Base-by-base conservation (phyloP, 2,329 filamentous ascomycete species). In the Paradendryphiella salina region DNA sequence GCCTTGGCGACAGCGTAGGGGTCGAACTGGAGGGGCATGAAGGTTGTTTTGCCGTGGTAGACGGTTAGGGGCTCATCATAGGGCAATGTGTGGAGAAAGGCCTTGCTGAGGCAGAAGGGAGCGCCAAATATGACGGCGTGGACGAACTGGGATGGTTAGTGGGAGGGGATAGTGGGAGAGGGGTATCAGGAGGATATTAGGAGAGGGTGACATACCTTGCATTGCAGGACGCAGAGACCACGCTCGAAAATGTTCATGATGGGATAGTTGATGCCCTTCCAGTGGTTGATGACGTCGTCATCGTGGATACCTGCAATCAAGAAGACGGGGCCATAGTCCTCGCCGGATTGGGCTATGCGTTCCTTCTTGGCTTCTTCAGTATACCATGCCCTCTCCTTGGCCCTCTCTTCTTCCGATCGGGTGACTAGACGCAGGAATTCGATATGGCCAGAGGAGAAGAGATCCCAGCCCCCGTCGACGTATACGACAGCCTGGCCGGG, bases 161-260 rank as follows among this genome's bases (percentile, higher is more conserved):
- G 4, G 14, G n/a, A 9, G n/a, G n/a, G n/a, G n/a, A n/a, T n/a
- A n/a, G n/a, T n/a, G n/a, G n/a, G n/a, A n/a, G n/a, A n/a, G n/a
- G n/a, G n/a, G 41, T 50, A 13, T 50, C 51, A 23, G 23, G 28
- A 36, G 28, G 11, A 8, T 5, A 33, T 21, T 38, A 46, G 57
- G 45, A 20, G 21, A 50, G 33, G n/a, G 23, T 11, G 23, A 43
- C 83, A 66, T 79, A 93, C 90, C 73, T 88, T 88, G 79, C 94
- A 99, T 70, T 99, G 94, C 56, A 97, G 78, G 23, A 97, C 93
- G 71, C 94, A 99, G 17, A 99, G 84, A 1, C 92, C 92, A 34
- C 94, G 87, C 79, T 99, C 94, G 66, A 93, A 96, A 50, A 96
- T 92, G 78, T 97, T 99, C 94, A 99, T 99, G 76, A 99, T 97